Conservation (phyloP, 805 yeast species). For the Yamadazyma laniorum region DNA sequence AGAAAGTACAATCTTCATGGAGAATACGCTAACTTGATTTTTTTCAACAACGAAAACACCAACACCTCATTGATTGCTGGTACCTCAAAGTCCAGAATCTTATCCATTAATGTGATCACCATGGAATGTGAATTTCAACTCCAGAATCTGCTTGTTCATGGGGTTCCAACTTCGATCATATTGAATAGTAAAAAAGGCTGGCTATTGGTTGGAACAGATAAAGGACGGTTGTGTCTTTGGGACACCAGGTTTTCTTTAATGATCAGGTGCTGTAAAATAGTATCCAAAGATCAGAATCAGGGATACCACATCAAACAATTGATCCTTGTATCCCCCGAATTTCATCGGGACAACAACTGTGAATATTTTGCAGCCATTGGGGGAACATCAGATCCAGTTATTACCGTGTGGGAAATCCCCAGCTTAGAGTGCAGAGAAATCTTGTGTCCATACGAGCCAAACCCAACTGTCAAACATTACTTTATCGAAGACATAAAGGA, state of each 20-base stretch:
- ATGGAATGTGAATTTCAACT: slow-evolving; percentile 45
- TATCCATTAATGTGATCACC: slow-evolving; percentile 56
- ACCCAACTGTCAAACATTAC: slow-evolving; percentile 19
- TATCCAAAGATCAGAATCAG: slow-evolving; percentile 23
- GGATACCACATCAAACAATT: slow-evolving; percentile 8
- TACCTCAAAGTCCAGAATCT: slow-evolving; percentile 53
- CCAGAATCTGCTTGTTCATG: slow-evolving; percentile 61
- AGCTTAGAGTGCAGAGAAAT: slow-evolving; percentile 52
- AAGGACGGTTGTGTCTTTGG: slow-evolving; percentile 78
- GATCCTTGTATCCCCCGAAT: slow-evolving; percentile 9
- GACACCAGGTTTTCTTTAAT: slow-evolving; percentile 66
- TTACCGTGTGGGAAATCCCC: slow-evolving; percentile 76
- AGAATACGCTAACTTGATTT: slow-evolving; percentile 12
- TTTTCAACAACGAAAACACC: slow-evolving; percentile 7
- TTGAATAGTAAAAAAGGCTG: slow-evolving; percentile 56
- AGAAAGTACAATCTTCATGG: slow-evolving; percentile 36
- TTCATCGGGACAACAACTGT: slow-evolving; percentile 1
- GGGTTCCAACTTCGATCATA: slow-evolving; percentile 60
- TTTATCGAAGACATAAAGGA: slow-evolving; percentile 19
- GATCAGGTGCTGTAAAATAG: slow-evolving; percentile 62
- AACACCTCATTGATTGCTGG: slow-evolving; percentile 44
- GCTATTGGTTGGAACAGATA: slow-evolving; percentile 71
- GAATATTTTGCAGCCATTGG: slow-evolving; percentile 23
- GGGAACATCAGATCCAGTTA: slow-evolving; percentile 54
- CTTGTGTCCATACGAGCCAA: slow-evolving; percentile 13